Conservation (phyloP, 345 rosid species). For the Eucalyptus cloeziana region DNA sequence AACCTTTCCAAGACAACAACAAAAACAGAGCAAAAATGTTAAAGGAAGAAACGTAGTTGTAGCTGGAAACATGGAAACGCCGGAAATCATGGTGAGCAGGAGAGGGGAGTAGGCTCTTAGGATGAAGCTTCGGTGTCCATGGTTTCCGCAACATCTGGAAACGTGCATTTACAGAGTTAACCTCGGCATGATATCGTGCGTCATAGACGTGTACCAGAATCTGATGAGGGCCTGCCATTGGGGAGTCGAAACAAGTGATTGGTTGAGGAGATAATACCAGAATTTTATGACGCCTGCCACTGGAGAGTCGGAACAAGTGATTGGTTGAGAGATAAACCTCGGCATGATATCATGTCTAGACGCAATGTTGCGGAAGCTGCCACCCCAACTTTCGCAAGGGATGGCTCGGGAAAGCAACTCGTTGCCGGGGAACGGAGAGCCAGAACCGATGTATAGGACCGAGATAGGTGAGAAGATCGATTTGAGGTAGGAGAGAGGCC, state of each 20-base stretch:
- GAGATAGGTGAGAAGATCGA: neutral
- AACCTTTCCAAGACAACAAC: constrained; percentile 11
- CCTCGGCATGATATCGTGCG: too few relatives aligned
- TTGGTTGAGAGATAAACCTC: constrained; percentile 32
- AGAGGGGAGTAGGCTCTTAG: neutral
- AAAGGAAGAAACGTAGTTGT: neutral
- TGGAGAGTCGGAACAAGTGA: too few relatives aligned
- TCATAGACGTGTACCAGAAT: constrained; percentile 16
- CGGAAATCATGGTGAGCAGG: neutral
- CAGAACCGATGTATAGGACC: neutral
- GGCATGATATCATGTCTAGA: constrained; percentile 38
- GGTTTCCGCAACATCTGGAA: neutral
- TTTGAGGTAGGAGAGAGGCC: neutral
- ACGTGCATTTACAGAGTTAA: too few relatives aligned
- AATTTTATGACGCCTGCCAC: too few relatives aligned
- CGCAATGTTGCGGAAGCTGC: neutral
- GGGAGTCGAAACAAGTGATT: neutral
- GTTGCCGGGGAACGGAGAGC: neutral
- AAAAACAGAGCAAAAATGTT: neutral
- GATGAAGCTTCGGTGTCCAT: neutral
- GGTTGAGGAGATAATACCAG: too few relatives aligned
- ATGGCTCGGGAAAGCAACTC: neutral
- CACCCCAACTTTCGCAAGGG: neutral
- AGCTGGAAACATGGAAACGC: too few relatives aligned
- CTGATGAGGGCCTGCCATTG: constrained; percentile 7